Conservation (phyloP, 345 rosid genomes). For the Hirschfeldia incana region DNA sequence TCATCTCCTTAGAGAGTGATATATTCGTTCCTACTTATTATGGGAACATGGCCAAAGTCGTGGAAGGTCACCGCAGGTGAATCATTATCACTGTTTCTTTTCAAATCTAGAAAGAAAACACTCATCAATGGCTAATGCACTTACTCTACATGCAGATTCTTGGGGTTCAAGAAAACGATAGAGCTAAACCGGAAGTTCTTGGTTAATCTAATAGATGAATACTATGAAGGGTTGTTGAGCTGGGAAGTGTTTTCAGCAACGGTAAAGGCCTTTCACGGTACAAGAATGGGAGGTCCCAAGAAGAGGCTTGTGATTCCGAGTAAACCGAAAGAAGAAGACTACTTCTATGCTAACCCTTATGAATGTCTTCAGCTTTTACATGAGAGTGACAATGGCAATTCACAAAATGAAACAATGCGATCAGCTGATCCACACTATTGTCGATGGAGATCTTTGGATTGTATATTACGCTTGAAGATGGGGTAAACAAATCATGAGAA, state of each 20-base stretch:
- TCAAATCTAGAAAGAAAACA: background rate
- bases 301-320: slow-evolving; percentile 68
- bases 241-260: slow-evolving; percentile 83
- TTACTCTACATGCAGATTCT: slow-evolving; percentile 48
- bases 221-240: slow-evolving; percentile 54
- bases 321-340: slow-evolving; percentile 90
- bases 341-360: slow-evolving; percentile 90
- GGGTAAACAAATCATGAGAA: background rate
- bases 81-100: background rate
- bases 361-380: slow-evolving; percentile 70
- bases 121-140: background rate
- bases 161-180: slow-evolving; percentile 88
- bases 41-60: slow-evolving; percentile 99
- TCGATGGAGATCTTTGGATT: background rate
- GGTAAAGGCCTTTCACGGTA: slow-evolving; percentile 70
- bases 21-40: slow-evolving; percentile 92
- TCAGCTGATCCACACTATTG: background rate
- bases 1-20: slow-evolving; percentile 91
- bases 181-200: slow-evolving; percentile 71
- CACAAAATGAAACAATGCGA: slow-evolving; percentile 27
- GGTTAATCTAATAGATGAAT: slow-evolving; percentile 80
- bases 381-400: slow-evolving; percentile 33
- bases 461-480: slow-evolving; percentile 19
- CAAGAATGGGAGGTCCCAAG: slow-evolving; percentile 69
- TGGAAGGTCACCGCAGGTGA: slow-evolving; percentile 98